Evolutionary conservation across 371 early-diverging fungal genomes (phyloP), one percentile per base, ranked within the genome.

Genomic region (Antonospora locustae): DNA sequence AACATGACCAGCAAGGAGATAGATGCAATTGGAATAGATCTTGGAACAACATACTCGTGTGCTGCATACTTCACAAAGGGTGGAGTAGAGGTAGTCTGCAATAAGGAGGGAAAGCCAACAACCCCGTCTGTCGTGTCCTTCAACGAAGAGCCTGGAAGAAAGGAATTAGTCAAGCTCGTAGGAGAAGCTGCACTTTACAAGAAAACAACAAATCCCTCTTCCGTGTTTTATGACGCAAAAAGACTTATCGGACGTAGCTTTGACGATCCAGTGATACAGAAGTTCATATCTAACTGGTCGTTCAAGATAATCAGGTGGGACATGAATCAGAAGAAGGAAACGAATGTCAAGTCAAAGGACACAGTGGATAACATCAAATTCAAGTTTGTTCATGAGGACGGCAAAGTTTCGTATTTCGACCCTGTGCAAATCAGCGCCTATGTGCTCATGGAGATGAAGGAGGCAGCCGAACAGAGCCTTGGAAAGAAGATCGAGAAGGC

Each of bases 31-130:
- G 77, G 77, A 50, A 74, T 77, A 38, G 78, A 95, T 81, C 81
- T 97, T 76, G 96, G 98, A 76, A 95, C 96, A 72, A 95, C 96
- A 73, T 92, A 93, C 84, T 88, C 89, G 11, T 94, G 94, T 78
- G 89, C 93, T 68, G 91, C 85, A 75, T 88, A 88, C 52, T 88
- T 85, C 73, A 84, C 84, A 76, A 86, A 88, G 77, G 91, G 88
- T 73, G 85, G 65, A 17, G 43, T 71, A 22, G 58, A 63, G 40
- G 65, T 76, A 36, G 67, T 77, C 11, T 86, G 90, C 77, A 90
- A 91, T 80, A 85, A 84, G 77, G 88, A 90, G 79, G 93, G 90
- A 71, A 84, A 86, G 80, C 81, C 88, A 66, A 89, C 86, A 58
- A 89, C 88, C 50, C 93, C 91, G 55, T 86, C 88, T 36, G 86